Base-by-base conservation (phyloP, 495 filamentous ascomycete genomes). In the Ramalina intermedia region DNA sequence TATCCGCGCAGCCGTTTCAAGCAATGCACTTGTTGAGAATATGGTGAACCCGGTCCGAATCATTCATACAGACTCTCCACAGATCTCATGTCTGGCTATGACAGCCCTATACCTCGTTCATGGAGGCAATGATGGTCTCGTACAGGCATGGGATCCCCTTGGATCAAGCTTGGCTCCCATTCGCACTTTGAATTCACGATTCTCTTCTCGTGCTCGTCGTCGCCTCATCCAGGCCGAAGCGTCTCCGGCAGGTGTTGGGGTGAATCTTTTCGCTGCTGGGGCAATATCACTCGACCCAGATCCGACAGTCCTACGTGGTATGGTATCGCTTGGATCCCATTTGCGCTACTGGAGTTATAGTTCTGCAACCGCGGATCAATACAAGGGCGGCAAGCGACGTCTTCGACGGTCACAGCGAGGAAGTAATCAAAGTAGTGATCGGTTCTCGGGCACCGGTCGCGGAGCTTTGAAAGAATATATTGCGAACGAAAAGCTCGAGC, bases 71-170 rank as follows among this genome's bases (percentile, higher is more conserved):
- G 87, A 95, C 21, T 96, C 91, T 0, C 89, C 91, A 1, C 74
- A 85, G 55, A 79, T 98, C 11, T 82, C 90, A 9, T 86, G 78
- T 54, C 64, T 98, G n/a, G 91, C 82, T 6, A 61, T 95, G 18
- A 85, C 88, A 2, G 87, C 88, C 11, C 70, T 96, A 7, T 87
- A 90, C 57, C 64, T 98, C 23, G 82, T 96, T 1, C 87, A 94
- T 62, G 91, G 91, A 24, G 91, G 91, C 39, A 94, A 85, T 54
- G 91, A 98, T 62, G 90, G 91, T 9, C 76, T 96, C 7, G 89
- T 96, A 7, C 91, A 96, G 59, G 85, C 87, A 6, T 98, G 93
- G 93, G 91, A 98, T 69, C 87, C 85, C 18, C 66, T 98, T 21
- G 87, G 83, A 2, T 96, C 91, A 0, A 83, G 74, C 6, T 67